These are phyloP conservation scores for Claviceps digitariae DNA, from an alignment of 2,329 filamentous ascomycete genomes.

Conservation along the genomic window DNA sequence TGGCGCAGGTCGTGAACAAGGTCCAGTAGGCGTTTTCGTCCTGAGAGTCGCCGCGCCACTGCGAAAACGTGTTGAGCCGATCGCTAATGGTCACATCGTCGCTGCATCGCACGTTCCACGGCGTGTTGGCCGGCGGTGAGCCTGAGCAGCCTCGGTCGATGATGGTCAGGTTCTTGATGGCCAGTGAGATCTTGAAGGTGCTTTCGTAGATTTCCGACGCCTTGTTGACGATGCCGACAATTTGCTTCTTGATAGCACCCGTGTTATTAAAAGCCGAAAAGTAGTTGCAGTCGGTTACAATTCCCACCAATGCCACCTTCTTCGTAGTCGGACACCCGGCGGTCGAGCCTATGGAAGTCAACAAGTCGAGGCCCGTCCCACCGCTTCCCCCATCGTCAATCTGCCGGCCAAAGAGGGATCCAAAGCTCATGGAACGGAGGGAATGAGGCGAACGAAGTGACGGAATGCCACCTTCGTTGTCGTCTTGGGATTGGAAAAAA, in stretches of 20 bases:
- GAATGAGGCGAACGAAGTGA: slow-evolving; percentile 21
- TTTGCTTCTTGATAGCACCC: slow-evolving; percentile 50
- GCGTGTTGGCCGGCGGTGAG: slow-evolving; percentile 48
- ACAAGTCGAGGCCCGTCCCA: slow-evolving; percentile 56
- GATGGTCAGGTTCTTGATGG: slow-evolving; percentile 73
- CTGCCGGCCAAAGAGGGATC: slow-evolving; percentile 59
- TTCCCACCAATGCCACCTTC: slow-evolving; percentile 80
- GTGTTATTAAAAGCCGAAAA: slow-evolving; percentile 55
- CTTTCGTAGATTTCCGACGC: slow-evolving; percentile 81
- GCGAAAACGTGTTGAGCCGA: slow-evolving; percentile 76
- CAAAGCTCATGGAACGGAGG: slow-evolving; percentile 48
- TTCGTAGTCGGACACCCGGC: slow-evolving; percentile 79
- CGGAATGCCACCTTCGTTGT: slow-evolving; percentile 13
- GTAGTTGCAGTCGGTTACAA: slow-evolving; percentile 90
- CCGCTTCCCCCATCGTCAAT: slow-evolving; percentile 59
- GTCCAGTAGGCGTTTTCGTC: slow-evolving; percentile 93
- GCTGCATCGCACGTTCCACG: slow-evolving; percentile 74
- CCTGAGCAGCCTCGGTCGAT: slow-evolving; percentile 63
- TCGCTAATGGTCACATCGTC: slow-evolving; percentile 51
- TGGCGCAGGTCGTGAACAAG: slow-evolving; percentile 68
- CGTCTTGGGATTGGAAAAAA: slow-evolving; percentile 51
- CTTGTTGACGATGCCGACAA: slow-evolving; percentile 73
- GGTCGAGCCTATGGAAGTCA: slow-evolving; percentile 64
- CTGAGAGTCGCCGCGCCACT: slow-evolving; percentile 64
- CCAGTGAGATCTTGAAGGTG: slow-evolving; percentile 90